Conservation (phyloP, 345 rosid species). For the Brassica juncea region DNA sequence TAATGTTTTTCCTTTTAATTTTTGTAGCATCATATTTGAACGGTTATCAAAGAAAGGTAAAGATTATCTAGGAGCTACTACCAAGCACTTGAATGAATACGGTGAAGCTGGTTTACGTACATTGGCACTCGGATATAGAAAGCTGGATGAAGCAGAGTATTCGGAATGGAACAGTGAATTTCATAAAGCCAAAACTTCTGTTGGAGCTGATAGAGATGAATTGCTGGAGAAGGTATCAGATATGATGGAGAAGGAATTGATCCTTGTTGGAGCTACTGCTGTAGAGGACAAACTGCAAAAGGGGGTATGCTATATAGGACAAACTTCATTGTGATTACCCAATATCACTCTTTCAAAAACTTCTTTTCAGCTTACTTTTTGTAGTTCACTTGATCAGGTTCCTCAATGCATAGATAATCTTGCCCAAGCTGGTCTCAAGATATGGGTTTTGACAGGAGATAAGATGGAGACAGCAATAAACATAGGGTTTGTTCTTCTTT, state of each 20-base stretch:
- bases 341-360: not conserved
- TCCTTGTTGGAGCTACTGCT: constrained; percentile 64
- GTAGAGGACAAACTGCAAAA: constrained; percentile 80
- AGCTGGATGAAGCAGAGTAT: constrained; percentile 51
- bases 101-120: constrained; percentile 78
- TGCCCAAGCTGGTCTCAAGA: constrained; percentile 76
- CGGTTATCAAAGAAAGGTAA: constrained; percentile 63
- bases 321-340: not conserved
- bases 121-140: constrained; percentile 62
- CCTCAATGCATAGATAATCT: constrained; percentile 86
- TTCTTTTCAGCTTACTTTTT: constrained; percentile 3
- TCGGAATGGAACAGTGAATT: constrained; percentile 54
- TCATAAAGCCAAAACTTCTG: constrained; percentile 55
- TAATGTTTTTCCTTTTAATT: constrained; percentile 4
- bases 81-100: constrained; percentile 53
- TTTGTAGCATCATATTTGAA: constrained; percentile 65
- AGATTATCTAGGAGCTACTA: constrained; percentile 48
- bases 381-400: constrained; percentile 45
- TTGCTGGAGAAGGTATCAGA: constrained; percentile 64
- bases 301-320: constrained; percentile 50
- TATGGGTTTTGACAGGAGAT: constrained; percentile 89
- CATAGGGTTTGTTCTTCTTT: constrained; percentile 52
- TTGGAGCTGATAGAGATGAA: constrained; percentile 67
- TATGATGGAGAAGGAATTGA: constrained; percentile 66
- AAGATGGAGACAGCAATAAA: constrained; percentile 83